Evolutionary conservation across 139 green algal species (phyloP).

Genomic region (Auxenochlorella pyrenoidosa): DNA sequence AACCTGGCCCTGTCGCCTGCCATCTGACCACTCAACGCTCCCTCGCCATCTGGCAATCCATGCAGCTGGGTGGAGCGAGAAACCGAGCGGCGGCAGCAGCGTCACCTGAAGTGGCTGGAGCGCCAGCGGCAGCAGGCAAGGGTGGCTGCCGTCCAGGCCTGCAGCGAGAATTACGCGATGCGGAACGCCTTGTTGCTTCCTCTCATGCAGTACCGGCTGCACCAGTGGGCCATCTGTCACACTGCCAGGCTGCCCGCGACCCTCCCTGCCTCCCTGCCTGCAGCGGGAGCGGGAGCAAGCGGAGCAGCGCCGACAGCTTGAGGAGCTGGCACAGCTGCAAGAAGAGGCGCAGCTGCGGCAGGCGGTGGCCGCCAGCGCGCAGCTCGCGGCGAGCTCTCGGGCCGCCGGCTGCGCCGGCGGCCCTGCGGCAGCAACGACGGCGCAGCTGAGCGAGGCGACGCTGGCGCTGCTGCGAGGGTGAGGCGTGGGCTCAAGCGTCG

Average conservation of each 20-base stretch:
- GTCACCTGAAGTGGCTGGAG: background rate
- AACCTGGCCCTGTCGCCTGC: too few relatives aligned
- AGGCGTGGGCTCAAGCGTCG: too few relatives aligned
- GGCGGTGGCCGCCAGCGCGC: too few relatives aligned
- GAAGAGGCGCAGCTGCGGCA: background rate
- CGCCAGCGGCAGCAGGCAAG: background rate
- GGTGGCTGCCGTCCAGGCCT: too few relatives aligned
- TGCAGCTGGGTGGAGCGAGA: constrained; percentile 1
- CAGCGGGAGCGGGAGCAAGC: background rate
- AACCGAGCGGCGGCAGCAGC: background rate
- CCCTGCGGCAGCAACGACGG: too few relatives aligned
- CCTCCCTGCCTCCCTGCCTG: background rate
- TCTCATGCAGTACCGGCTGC: background rate
- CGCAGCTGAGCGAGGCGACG: background rate
- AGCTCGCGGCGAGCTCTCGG: too few relatives aligned
- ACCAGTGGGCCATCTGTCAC: background rate
- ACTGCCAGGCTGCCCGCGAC: too few relatives aligned
- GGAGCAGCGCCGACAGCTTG: constrained; percentile 1
- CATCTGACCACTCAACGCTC: background rate
- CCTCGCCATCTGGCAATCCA: too few relatives aligned
- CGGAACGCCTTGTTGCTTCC: background rate
- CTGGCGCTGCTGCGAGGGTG: constrained; percentile 1
- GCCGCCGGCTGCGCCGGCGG: background rate
- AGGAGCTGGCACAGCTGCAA: background rate
- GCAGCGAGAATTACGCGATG: background rate